Conservation (phyloP, 805 yeast species). For the Lipomyces orientalis region DNA sequence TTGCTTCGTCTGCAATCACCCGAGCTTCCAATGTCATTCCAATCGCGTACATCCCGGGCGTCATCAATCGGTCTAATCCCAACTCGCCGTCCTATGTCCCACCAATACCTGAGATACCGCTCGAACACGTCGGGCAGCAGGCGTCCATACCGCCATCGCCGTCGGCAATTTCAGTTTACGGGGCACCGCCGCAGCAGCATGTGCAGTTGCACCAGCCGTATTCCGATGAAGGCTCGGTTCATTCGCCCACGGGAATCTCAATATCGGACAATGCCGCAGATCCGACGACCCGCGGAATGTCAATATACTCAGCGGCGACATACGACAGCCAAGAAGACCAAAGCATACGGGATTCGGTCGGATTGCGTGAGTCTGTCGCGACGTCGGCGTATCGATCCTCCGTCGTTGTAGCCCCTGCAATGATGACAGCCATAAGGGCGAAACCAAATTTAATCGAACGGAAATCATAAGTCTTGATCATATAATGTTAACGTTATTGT, state of each 20-base stretch:
- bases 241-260: neutral
- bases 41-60: conserved; percentile 94
- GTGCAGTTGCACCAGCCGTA: neutral
- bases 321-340: conserved; percentile 31
- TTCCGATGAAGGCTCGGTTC: neutral
- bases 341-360: conserved; percentile 45
- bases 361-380: conserved; percentile 46
- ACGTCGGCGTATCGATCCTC: conserved; percentile 53
- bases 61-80: conserved; percentile 48
- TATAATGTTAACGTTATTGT: neutral
- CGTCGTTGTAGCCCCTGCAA: conserved; percentile 50
- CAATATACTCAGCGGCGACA: conserved; percentile 32
- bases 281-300: conserved; percentile 19
- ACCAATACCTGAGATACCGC: conserved; percentile 40
- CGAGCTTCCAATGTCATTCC: conserved; percentile 88
- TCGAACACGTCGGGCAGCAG: conserved; percentile 16
- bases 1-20: conserved; percentile 71
- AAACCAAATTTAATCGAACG: conserved; percentile 65
- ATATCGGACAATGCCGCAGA: neutral
- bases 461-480: neutral
- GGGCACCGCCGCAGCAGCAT: neutral
- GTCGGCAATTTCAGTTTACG: neutral
- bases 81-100: conserved; percentile 35
- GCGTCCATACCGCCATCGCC: neutral
- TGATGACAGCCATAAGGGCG: conserved; percentile 77